A percentile compares a stretch with the other conserved stretches of the same genome.
Evolutionary conservation across 164 flowering plant genomes (phyloP).

Genomic region (Protea cynaroides): DNA sequence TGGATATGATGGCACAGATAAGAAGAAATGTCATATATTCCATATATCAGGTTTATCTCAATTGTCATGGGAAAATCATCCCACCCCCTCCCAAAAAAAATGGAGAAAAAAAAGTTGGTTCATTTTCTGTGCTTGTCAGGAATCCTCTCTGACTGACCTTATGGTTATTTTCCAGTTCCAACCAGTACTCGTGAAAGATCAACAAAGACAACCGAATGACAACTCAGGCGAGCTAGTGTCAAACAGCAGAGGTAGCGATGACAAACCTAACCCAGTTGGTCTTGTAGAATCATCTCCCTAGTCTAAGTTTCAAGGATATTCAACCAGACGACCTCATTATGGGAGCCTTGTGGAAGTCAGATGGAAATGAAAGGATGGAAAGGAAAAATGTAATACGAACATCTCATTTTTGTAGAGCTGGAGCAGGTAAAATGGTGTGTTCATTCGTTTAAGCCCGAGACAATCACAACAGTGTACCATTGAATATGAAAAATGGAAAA

Average conservation of each 20-base stretch:
- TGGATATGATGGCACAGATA: constrained; percentile 98
- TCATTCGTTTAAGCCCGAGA: background rate
- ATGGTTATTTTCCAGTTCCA: constrained; percentile 40
- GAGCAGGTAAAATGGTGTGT: background rate
- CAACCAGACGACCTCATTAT: constrained; percentile 2
- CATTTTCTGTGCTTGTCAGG: background rate
- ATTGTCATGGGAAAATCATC: background rate
- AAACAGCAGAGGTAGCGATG: constrained; percentile 27
- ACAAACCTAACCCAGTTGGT: constrained; percentile 36
- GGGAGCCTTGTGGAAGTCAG: too few species aligned
- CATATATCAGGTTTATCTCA: constrained; percentile 72
- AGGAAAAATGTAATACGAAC: background rate
- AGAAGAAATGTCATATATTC: constrained; percentile 95
- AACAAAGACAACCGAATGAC: constrained; percentile 23
- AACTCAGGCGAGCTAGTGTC: constrained; percentile 24
- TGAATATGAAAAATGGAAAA: too few species aligned
- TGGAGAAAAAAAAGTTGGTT: background rate
- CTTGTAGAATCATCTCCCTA: constrained; percentile 45
- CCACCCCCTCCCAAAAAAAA: background rate
- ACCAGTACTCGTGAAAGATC: constrained; percentile 62
- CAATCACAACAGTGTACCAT: background rate
- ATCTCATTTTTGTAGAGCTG: background rate
- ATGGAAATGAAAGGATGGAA: too few species aligned
- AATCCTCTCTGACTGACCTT: constrained; percentile 2
- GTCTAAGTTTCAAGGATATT: constrained; percentile 15